Conservation (phyloP, 192 early-diverging fungal species). For the Mortierella antarctica region DNA sequence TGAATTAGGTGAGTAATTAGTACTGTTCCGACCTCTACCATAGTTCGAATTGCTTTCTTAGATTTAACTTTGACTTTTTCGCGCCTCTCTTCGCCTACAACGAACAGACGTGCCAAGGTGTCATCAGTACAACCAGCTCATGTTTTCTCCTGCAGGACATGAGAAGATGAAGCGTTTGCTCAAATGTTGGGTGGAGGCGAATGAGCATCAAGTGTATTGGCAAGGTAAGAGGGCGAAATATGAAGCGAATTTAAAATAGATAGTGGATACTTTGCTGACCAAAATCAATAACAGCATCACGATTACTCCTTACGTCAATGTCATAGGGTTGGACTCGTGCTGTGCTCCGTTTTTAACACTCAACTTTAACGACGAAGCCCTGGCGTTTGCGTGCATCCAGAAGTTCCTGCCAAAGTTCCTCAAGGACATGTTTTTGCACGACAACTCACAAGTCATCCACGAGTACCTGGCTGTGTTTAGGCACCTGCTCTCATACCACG, state of each 20-base stretch:
- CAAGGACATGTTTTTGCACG: conserved; percentile 76
- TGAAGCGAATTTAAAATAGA: background rate
- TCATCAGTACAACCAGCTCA: conserved; percentile 73
- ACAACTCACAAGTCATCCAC: conserved; percentile 76
- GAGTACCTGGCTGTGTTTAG: conserved; percentile 76
- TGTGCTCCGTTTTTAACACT: conserved; percentile 80
- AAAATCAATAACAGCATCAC: too few species aligned
- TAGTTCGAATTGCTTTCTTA: conserved; percentile 2
- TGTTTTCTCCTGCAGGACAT: conserved; percentile 71
- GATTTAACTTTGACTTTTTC: background rate
- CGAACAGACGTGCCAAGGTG: conserved; percentile 71
- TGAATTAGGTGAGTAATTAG: conserved; percentile 24
- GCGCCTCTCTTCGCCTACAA: background rate
- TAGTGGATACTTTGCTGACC: background rate
- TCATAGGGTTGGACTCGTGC: conserved; percentile 75
- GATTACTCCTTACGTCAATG: background rate
- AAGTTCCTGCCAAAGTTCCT: conserved; percentile 73
- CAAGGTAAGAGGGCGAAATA: conserved; percentile 64
- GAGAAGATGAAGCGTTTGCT: conserved; percentile 68
- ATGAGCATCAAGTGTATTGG: conserved; percentile 79
- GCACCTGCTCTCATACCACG: conserved; percentile 75
- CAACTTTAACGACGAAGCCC: conserved; percentile 79
- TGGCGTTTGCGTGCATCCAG: conserved; percentile 76
- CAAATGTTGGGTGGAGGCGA: conserved; percentile 70
- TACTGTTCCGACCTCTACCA: background rate